Base-by-base conservation (phyloP, 345 rosid species). In the Mercurialis annua region DNA sequence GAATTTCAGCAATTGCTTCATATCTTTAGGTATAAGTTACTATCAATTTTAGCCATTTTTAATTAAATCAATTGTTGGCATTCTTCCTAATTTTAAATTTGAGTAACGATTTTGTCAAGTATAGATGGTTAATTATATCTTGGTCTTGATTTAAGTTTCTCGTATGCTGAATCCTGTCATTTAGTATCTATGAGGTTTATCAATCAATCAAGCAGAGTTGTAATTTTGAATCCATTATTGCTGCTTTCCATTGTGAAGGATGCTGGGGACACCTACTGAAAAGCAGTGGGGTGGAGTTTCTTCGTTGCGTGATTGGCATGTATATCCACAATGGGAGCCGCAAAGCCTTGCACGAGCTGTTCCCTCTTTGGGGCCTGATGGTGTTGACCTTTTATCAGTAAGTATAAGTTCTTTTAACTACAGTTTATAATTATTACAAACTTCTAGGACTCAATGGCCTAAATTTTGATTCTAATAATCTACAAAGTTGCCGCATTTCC, bases 1-100 rank as follows among this genome's bases (percentile, higher is more conserved):
- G 96, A 89, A 76, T 90, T 86, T 58, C 98, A 90, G 77, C 98
- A 93, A 72, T 72, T 93, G 88, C 97, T 93, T 61, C 97, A 90
- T 65, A 89, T 90, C 61, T 93, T 93, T 82, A 88, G 88, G 97
- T 90, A 48, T 33, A 7, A 40, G 2, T 40, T 40, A 40, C 1
- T 40, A 40, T 2, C 11, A 14, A 40, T 40, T 40, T 40, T 40
- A 8, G 2, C 11, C 11, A 3, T 9, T 40, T 9, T 40, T 36
- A 36, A 36, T 36, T 36, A 36, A 36, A 3, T 9, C 40, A 36
- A 36, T 36, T 36, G 40, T 9, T 36, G 4, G 40, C 9, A 3
- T 36, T 9, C 40, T 36, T 36, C 4, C 10, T n/a, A n/a, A n/a
- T n/a, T n/a, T n/a, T n/a, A n/a, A n/a, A n/a, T 3, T 36, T 36